Percentiles rank a stretch among this genome's conserved stretches.
These are phyloP conservation scores for Pyrus bretschneideri DNA, from an alignment of 306 rosid species.

Conservation along the genomic window DNA sequence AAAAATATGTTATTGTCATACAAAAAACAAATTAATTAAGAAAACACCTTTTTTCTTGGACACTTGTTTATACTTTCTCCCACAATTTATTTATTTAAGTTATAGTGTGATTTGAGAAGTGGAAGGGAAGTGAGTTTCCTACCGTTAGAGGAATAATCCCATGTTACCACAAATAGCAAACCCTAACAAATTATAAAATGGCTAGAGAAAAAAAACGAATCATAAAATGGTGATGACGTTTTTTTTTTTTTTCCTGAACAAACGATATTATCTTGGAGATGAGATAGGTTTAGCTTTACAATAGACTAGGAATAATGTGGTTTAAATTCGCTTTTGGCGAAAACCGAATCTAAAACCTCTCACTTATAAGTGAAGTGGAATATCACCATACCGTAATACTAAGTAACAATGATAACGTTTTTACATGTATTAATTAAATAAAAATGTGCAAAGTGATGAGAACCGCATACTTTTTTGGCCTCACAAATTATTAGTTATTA, in stretches of 20 bases:
- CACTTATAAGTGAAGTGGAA: fast-evolving
- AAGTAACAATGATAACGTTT: not conserved
- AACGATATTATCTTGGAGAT: not conserved
- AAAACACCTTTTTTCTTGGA: not conserved
- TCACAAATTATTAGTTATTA: not conserved
- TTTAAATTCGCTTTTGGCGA: fast-evolving
- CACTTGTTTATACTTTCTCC: not conserved
- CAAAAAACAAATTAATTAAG: not conserved
- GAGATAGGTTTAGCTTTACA: fast-evolving
- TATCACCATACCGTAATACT: too few relatives aligned
- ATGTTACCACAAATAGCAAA: not conserved
- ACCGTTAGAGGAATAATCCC: not conserved
- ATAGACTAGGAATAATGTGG: too few relatives aligned
- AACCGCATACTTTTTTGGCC: not conserved
- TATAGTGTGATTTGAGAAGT: not conserved
- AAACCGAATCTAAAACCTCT: fast-evolving
- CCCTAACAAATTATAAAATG: not conserved
- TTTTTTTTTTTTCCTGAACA: too few relatives aligned
- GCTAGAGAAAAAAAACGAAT: too few relatives aligned
- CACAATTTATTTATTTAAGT: not conserved
- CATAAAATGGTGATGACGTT: too few relatives aligned
- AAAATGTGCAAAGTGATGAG: not conserved
- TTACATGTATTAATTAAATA: not conserved
- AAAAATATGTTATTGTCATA: not conserved
- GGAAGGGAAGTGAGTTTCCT: not conserved